Conservation (phyloP, 352 stramenopile species). For the Phytophthora palmivora region DNA sequence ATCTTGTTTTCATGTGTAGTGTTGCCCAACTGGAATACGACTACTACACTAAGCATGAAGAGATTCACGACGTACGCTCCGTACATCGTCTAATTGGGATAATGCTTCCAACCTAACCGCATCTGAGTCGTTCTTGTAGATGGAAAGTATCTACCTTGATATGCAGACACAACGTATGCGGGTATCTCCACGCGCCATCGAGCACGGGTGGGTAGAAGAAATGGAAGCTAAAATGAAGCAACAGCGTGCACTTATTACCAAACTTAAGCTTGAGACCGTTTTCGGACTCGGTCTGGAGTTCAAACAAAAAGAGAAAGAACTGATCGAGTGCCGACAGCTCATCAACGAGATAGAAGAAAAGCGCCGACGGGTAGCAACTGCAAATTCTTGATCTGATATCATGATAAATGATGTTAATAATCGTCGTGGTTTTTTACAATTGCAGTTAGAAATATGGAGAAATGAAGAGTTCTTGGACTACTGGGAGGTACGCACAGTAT, state of each 20-base stretch:
- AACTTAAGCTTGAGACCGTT: slow-evolving; percentile 60
- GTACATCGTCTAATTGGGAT: not conserved
- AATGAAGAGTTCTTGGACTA: slow-evolving; percentile 85
- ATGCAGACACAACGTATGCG: slow-evolving; percentile 81
- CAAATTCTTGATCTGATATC: not conserved
- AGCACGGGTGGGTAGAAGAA: slow-evolving; percentile 84
- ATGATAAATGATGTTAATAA: not conserved
- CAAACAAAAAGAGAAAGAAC: slow-evolving; percentile 58
- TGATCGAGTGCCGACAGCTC: slow-evolving; percentile 39
- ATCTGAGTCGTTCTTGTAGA: slow-evolving; percentile 34
- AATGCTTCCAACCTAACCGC: not conserved
- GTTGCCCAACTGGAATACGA: slow-evolving; percentile 72
- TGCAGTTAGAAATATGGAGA: slow-evolving; percentile 73
- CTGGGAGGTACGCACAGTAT: slow-evolving; percentile 61
- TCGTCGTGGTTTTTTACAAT: not conserved
- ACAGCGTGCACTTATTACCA: slow-evolving; percentile 67
- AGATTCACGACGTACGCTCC: slow-evolving; percentile 65
- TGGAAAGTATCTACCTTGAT: slow-evolving; percentile 84
- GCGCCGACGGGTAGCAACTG: slow-evolving; percentile 46
- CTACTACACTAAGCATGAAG: slow-evolving; percentile 64
- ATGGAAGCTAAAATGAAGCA: slow-evolving; percentile 80
- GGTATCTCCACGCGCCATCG: slow-evolving; percentile 77
- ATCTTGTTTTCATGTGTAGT: slow-evolving; percentile 29
- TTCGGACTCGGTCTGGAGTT: slow-evolving; percentile 68
- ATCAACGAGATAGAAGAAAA: slow-evolving; percentile 58